Conservation (phyloP, 169 alveolate species). For the Plasmodium gallinaceum region DNA sequence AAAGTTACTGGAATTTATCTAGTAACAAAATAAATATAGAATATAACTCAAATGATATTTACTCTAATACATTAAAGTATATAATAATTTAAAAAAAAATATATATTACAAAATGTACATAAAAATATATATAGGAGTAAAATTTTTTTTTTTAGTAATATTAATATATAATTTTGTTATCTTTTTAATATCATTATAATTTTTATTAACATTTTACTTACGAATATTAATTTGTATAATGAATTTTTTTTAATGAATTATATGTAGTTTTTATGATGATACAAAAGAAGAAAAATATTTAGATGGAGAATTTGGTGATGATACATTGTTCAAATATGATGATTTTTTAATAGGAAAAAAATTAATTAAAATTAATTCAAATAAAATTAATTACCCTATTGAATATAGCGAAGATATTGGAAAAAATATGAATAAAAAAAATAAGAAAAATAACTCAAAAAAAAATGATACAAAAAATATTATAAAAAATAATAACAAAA, state of each 20-base stretch:
- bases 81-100: neutral
- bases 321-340: slow-evolving; percentile 6
- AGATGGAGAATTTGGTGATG: slow-evolving; percentile 21
- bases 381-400: neutral
- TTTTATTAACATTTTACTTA: too few relatives aligned
- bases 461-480: slow-evolving; percentile 12
- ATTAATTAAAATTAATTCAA: slow-evolving; percentile 6
- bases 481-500: slow-evolving; percentile 9
- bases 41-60: neutral
- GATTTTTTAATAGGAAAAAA: neutral
- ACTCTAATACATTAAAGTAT: slow-evolving; percentile 30
- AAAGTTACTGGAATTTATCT: slow-evolving; percentile 62
- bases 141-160: neutral
- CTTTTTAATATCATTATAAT: too few relatives aligned
- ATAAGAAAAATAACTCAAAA: neutral
- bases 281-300: slow-evolving; percentile 33
- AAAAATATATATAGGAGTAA: neutral
- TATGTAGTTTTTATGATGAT: neutral
- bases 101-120: neutral
- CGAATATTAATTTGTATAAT: too few relatives aligned
- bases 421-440: neutral
- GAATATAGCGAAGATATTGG: neutral
- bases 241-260: too few relatives aligned
- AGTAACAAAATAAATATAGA: slow-evolving; percentile 33
- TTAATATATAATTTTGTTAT: too few relatives aligned